Base-by-base conservation (phyloP, 805 yeast species). In the Cyberlindnera veronae region DNA sequence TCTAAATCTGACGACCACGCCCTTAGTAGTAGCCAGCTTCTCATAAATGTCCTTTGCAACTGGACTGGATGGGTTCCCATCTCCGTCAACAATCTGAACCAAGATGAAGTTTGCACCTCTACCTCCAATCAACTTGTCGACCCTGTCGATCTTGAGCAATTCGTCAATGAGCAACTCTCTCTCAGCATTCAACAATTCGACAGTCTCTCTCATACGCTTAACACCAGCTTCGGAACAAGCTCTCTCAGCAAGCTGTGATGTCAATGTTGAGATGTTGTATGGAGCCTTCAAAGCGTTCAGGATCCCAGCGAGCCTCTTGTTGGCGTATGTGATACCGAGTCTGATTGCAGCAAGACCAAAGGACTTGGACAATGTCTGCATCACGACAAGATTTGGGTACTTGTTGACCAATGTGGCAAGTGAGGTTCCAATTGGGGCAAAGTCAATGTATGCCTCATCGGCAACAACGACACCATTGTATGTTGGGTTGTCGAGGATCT, bases 271-370 rank as follows among this genome's bases (percentile, higher is more conserved):
- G 42, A 93, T 85, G 61, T 91, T 93, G 65, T 93, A 93, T 3
- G 99, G 99, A 27, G 95, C 96, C 60, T 93, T 93, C 84, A 91
- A 82, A 18, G 95, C 77, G 61, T 93, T 93, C 53, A 93, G 66
- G 35, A 85, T 74, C 5, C 62, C 53, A 0, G 96, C 75, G 34
- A 93, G 66, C 45, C 74, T 76, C 12, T 69, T 65, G 14, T 74
- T 67, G 4, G 90, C 72, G 55, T 61, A 91, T 1, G 96, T 81
- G 45, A 89, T 68, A 19, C 99, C 99, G 31, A 91, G 63, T 53
- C 99, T 76, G 36, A 90, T 83, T 32, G 97, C 98, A 3, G 99
- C 99, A 39, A 93, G 74, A 15, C 99, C 99, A 65, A 93, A 93
- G 0, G 98, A 83, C 59, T 93, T 93, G 15, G 97, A 89, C 29